These are phyloP conservation scores for Boletus insuetus DNA, from an alignment of 768 basidiomycete genomes.

Conservation along the genomic window DNA sequence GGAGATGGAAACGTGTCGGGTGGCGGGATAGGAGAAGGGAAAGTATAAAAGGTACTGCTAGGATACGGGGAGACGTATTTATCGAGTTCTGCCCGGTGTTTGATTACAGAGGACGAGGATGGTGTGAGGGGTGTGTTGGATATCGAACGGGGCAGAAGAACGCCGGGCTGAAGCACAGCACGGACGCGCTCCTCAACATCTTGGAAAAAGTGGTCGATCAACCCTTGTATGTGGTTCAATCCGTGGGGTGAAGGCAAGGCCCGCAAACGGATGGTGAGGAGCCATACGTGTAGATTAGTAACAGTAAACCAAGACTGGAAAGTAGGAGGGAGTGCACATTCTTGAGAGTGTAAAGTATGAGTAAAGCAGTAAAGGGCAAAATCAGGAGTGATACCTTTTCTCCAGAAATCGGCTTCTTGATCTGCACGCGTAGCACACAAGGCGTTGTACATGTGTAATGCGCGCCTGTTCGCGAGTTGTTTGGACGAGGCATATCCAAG, in stretches of 20 bases:
- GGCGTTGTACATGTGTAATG: constrained; percentile 55
- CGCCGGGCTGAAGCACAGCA: constrained; percentile 63
- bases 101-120: neutral
- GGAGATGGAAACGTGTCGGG: constrained; percentile 27
- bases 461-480: constrained; percentile 59
- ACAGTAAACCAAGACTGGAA: constrained; percentile 98
- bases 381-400: constrained; percentile 45
- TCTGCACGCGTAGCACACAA: constrained; percentile 58
- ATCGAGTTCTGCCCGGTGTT: constrained; percentile 22
- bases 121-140: constrained; percentile 12
- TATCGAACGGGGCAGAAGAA: constrained; percentile 24
- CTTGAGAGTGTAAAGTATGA: constrained; percentile 37
- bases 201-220: constrained; percentile 94
- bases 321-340: constrained; percentile 82
- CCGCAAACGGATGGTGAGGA: constrained; percentile 85
- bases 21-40: constrained; percentile 23
- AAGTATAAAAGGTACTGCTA: constrained; percentile 26
- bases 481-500: constrained; percentile 62
- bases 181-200: constrained; percentile 91
- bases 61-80: constrained; percentile 24
- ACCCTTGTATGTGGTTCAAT: constrained; percentile 66
- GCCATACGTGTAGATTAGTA: constrained; percentile 90
- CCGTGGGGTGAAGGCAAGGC: constrained; percentile 71
- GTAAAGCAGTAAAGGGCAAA: neutral
- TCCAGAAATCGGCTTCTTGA: constrained; percentile 62